Evolutionary conservation across 495 filamentous ascomycete genomes (phyloP), one percentile per base, ranked within the genome.

Genomic region (Xylaria nigripes): DNA sequence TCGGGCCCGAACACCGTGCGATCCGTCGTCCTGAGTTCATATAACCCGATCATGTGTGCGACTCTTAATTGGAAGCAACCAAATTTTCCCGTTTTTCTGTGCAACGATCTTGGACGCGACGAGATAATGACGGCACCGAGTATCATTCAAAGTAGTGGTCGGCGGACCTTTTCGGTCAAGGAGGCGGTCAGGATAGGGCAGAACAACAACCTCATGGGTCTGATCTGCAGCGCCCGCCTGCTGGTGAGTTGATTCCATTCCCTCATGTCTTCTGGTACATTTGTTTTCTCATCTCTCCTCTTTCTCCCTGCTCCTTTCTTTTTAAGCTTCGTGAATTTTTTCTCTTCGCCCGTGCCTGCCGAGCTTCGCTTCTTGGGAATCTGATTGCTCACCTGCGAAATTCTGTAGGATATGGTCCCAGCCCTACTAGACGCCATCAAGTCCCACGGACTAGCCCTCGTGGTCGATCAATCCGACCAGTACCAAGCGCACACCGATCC

Each of bases 1-100:
- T 72, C 73, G 53, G 76, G 77, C 24, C 82, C 83, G 1, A 81
- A 85, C 57, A 79, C 81, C 19, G 85, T 90, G 65, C 76, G 90
- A 18, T 90, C 85, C 8, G 84, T 98, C 40, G 88, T 97, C 21
- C 96, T 97, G 67, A 91, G 87, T 54, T 90, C 87, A 6, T 94
- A 89, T 58, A 96, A 96, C 65, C 73, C 86, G 10, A 86, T 85
- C 59, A 81, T 97, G 25, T 98, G 93, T 68, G 90, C 87, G 32
- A 89, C 91, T 3, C 63, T 98, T 48, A 97, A 97, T 67, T 98
- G 94, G 94, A 98, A 98, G 69, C 93, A 98, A 67, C 93, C 93
- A 10, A 98, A 97, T 60, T 98, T 95, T 62, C 94, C 93, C 0
- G 89, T 97, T 1, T 86, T 98, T 53, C 78, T 96, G 45, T 95